Evolutionary conservation across 495 filamentous ascomycete genomes (phyloP).

Genomic region (Ascobolus immersus): DNA sequence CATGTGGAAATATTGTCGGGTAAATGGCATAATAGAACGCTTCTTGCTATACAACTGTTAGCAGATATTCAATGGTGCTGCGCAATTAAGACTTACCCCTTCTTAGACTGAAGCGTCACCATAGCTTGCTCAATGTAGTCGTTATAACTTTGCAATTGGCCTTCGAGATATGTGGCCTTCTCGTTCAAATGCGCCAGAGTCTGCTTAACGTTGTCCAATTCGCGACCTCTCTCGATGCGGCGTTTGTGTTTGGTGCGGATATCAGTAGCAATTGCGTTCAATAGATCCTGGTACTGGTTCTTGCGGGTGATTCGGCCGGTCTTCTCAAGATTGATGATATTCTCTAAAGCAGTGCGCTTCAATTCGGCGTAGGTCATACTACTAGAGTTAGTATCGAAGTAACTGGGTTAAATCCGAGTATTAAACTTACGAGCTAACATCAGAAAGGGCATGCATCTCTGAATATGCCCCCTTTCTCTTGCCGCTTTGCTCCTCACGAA

Average conservation of each 20-base stretch:
- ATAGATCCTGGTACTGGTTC: conserved; percentile 85
- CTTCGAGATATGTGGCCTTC: conserved; percentile 77
- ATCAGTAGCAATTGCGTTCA: conserved; percentile 89
- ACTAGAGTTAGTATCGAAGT: conserved; percentile 5
- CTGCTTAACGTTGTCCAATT: conserved; percentile 64
- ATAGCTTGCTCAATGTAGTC: conserved; percentile 98
- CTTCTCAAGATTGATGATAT: conserved; percentile 68
- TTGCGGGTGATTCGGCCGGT: conserved; percentile 64
- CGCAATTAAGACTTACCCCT: conserved; percentile 46
- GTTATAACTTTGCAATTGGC: conserved; percentile 89
- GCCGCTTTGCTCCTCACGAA: conserved; percentile 58
- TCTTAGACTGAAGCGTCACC: conserved; percentile 93
- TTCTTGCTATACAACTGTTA: conserved; percentile 52
- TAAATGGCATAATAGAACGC: conserved; percentile 84
- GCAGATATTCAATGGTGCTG: conserved; percentile 1
- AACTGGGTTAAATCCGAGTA: not conserved
- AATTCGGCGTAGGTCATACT: conserved; percentile 76
- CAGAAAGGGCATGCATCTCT: conserved; percentile 62
- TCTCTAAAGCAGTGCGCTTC: conserved; percentile 79
- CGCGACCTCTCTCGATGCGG: conserved; percentile 65
- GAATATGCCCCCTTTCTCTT: conserved; percentile 62
- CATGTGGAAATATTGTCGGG: conserved; percentile 96
- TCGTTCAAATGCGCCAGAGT: conserved; percentile 68
- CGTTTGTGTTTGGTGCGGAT: conserved; percentile 91
- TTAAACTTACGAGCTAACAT: conserved; percentile 33